Evolutionary conservation across 257 asterid species (phyloP).

Genomic region (Henckelia pumila): DNA sequence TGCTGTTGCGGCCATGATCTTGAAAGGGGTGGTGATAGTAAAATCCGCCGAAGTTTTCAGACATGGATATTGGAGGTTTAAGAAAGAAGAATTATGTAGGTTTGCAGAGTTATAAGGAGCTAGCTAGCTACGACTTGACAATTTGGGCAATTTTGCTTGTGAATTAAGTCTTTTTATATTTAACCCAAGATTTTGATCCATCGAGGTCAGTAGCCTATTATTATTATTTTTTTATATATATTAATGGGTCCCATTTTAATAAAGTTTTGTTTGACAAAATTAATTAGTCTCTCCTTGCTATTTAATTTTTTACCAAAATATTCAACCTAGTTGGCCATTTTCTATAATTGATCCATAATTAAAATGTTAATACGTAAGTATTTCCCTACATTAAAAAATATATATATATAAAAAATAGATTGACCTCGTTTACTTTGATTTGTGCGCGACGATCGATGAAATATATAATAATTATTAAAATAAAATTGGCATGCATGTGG

Average conservation of each 20-base stretch:
- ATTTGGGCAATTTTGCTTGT: conserved; percentile 28
- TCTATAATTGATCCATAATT: no score
- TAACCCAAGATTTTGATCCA: no score
- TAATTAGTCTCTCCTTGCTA: no score
- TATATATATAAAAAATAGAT: no score
- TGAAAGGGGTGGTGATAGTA: conserved; percentile 57
- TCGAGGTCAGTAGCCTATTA: conserved; percentile 29
- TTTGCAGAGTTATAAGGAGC: conserved; percentile 9
- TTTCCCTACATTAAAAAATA: no score
- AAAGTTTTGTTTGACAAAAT: not conserved
- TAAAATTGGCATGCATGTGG: no score
- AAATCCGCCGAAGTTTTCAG: conserved; percentile 50
- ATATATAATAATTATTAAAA: no score
- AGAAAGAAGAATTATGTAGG: not conserved
- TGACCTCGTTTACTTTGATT: no score
- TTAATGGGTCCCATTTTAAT: not conserved
- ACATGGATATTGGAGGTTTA: conserved; percentile 45
- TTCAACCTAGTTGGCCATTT: no score
- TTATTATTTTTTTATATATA: not conserved
- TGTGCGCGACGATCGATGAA: no score
- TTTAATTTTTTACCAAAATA: no score
- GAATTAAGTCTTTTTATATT: conserved; percentile 41
- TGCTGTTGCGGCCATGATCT: conserved; percentile 18
- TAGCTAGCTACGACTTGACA: conserved; percentile 44
- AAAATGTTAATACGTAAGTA: no score